Base-by-base conservation (phyloP, 306 rosid genomes). In the Gastrolobium villosum region DNA sequence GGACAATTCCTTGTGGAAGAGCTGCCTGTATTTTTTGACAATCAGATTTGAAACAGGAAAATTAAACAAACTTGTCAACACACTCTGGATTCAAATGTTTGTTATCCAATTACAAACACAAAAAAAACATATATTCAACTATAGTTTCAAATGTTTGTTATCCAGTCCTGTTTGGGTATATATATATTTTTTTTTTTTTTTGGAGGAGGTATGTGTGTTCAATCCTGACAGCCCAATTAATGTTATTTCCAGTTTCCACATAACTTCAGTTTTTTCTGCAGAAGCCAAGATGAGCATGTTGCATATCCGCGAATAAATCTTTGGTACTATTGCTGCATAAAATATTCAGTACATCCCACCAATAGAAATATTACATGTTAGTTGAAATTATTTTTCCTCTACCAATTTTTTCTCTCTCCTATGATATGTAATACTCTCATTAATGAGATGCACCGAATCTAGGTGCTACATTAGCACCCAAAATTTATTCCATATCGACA, bases 1-100 rank as follows among this genome's bases (percentile, higher is more conserved):
- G 97, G 84, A 94, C 98, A 77, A 94, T 94, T 85, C 98, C 98
- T 88, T 94, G 98, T 15, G 98, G 98, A 61, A 94, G 94, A 83
- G 98, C 97, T 75, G 98, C 96, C 96, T 94, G 97, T 76, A 53
- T n/a, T 55, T 77, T 75, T 46, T 62, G 57, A 44, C 54, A 75
- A 77, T 56, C 43, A 10, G 2, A 71, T 76, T 63, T 76, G 82
- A 60, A 63, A 70, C 55, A 75, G 52, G 50, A 74, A 75, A 70
- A 53, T 63, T 2, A 52, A 75, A 72, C 53, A 78, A 81, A 77
- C 75, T 73, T 65, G 82, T 88, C 79, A 87, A 53, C n/a, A n/a
- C n/a, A n/a, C 70, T 40, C 32, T 56, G 68, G 73, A 39, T 30
- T 77, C 78, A 78, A 26, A 80, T 80, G 79, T 85, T 72, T 78